Evolutionary conservation across 2,329 filamentous ascomycete species (phyloP), one percentile per base, ranked within the genome.

Genomic region (Beauveria sp.): DNA sequence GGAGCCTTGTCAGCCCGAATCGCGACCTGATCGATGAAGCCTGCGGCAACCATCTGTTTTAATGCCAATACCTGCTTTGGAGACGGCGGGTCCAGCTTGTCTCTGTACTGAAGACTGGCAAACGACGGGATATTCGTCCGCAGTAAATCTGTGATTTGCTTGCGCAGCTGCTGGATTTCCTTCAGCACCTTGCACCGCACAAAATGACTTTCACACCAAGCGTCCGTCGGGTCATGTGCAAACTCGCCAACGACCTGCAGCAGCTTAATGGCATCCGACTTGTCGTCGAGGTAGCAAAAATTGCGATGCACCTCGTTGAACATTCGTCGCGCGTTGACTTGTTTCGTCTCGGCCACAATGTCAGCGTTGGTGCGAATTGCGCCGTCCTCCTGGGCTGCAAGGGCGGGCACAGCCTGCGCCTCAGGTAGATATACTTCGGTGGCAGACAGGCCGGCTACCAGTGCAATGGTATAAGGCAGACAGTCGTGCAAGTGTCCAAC

Each of bases 11-110:
- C 93, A 4, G 90, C 91, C 64, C 95, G 90, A 67, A 98, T 92
- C 51, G 95, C 95, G 46, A 99, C 84, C 67, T 97, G 90, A 74
- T 99, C 95, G 69, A 98, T 86, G 76, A 97, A 98, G 1, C 93
- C 95, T 0, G 91, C 89, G 0, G 93, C 91, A 24, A 91, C 87
- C 76, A 98, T 96, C 71, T 97, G 91, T 73, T 96, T 96, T 31
- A 99, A 79, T 1, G 91, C 86, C 52, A 87, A 87, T 31, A 96
- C 79, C 70, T 92, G 88, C 66, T 87, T 88, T 7, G 86, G 77
- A 0, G 84, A 83, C 0, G 86, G 86, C 0, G 80, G 79, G 53
- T 82, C 78, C 3, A 88, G 77, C 67, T 80, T 81, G 34, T 86
- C 83, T 60, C 80, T 74, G 66, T 82, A 83, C 60, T 77, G 76